phyloP scores from a whole-genome alignment of 495 filamentous ascomycete species.

The Neurospora sp. region DNA sequence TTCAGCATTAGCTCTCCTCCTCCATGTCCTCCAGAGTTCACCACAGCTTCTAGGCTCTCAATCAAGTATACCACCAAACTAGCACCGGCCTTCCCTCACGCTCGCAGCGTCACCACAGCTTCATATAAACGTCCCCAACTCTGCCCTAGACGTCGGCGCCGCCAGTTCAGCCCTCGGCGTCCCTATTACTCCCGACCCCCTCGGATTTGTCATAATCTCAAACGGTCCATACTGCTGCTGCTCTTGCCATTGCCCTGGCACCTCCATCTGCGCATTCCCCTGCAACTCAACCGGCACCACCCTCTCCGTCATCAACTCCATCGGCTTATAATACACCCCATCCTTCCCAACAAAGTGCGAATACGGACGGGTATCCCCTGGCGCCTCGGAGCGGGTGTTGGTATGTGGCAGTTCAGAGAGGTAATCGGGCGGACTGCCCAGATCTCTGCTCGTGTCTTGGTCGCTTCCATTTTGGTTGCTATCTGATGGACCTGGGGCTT shows the following conservation, averaged over 20 bases:
- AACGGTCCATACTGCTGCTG: background rate
- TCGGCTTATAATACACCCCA: background rate
- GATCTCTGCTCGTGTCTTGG: background rate
- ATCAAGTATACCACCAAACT: no score
- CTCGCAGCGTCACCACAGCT: background rate
- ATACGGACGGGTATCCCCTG: background rate
- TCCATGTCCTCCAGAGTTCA: no score
- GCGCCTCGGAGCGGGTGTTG: background rate
- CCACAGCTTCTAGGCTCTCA: no score
- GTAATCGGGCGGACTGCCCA: background rate
- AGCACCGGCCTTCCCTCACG: no score
- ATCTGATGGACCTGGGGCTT: background rate
- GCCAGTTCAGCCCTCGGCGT: background rate
- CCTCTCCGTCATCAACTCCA: background rate
- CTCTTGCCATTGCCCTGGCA: no score
- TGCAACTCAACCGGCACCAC: background rate
- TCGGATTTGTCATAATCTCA: background rate
- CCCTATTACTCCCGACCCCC: background rate
- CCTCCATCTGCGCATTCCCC: background rate
- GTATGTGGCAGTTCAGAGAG: background rate
- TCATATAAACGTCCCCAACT: background rate
- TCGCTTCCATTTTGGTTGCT: background rate
- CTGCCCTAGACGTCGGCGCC: background rate
- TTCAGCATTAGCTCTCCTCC: no score
- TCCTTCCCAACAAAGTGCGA: background rate